Conservation (phyloP, 345 rosid species). For the Cardamine chenopodiifolia region DNA sequence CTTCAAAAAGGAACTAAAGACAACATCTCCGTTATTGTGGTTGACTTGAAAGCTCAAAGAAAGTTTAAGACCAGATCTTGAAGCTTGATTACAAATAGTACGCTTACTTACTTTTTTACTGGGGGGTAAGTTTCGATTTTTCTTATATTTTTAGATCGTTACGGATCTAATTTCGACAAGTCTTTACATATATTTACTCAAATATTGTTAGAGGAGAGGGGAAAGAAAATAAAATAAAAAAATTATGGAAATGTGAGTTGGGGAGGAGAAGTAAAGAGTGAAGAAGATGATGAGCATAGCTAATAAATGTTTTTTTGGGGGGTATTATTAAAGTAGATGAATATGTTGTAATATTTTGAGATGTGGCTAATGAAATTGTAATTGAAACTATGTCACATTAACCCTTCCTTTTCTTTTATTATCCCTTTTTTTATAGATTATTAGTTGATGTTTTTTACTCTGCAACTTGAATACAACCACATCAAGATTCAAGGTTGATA, state of each 20-base stretch:
- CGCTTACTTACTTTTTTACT: conserved; percentile 29
- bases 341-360: conserved; percentile 38
- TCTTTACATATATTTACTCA: conserved; percentile 33
- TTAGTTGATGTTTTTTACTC: not conserved
- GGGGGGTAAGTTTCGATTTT: conserved; percentile 34
- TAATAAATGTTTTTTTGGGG: conserved; percentile 22
- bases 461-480: not conserved
- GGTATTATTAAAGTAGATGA: conserved; percentile 27
- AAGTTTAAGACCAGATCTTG: conserved; percentile 77
- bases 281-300: conserved; percentile 42
- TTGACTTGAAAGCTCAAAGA: conserved; percentile 93
- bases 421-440: not conserved
- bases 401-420: not conserved
- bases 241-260: conserved; percentile 20
- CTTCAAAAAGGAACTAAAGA: conserved; percentile 92
- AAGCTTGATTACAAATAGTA: conserved; percentile 34
- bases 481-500: not conserved
- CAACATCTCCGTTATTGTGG: conserved; percentile 74
- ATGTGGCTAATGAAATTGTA: conserved; percentile 40
- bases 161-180: conserved; percentile 29
- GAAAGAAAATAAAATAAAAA: not conserved
- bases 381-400: conserved; percentile 16
- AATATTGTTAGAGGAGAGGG: conserved; percentile 26
- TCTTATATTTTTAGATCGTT: conserved; percentile 34
- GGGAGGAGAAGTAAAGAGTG: conserved; percentile 23